A percentile compares a stretch with the other conserved stretches of the same genome.
phyloP scores from a whole-genome alignment of 768 basidiomycete genomes.

The Termitomyces sp. region DNA sequence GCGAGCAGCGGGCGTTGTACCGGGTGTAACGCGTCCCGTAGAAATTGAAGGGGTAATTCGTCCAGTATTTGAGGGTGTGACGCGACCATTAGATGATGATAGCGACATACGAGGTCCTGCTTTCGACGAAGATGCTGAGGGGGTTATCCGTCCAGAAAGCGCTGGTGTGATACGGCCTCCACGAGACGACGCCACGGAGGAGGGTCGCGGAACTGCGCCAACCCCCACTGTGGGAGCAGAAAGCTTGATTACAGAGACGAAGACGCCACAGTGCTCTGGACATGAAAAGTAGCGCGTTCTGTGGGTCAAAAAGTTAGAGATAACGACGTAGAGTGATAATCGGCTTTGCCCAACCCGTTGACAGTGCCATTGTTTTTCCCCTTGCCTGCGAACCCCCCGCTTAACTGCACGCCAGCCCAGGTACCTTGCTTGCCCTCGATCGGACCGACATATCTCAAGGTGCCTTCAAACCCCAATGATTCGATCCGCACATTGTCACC shows the following conservation, averaged over 20 bases:
- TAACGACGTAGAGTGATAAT: slow-evolving; percentile 9
- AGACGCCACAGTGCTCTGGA: slow-evolving; percentile 84
- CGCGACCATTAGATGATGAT: slow-evolving; percentile 35
- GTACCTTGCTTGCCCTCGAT: slow-evolving; percentile 86
- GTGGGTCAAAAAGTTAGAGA: slow-evolving; percentile 2
- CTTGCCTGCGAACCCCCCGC: slow-evolving; percentile 79
- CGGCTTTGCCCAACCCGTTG: slow-evolving; percentile 58
- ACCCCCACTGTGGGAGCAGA: slow-evolving; percentile 66
- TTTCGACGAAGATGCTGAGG: slow-evolving; percentile 33
- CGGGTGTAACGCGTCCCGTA: slow-evolving; percentile 31
- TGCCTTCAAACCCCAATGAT: slow-evolving; percentile 85
- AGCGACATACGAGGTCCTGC: slow-evolving; percentile 21
- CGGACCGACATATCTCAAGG: slow-evolving; percentile 71
- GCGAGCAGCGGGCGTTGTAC: slow-evolving; percentile 30
- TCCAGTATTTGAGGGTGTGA: slow-evolving; percentile 37
- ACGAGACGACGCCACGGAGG: slow-evolving; percentile 76
- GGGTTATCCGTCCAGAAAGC: slow-evolving; percentile 44
- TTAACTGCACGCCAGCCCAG: slow-evolving; percentile 93
- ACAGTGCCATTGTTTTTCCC: slow-evolving; percentile 96
- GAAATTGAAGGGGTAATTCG: slow-evolving; percentile 44
- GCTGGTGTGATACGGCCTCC: slow-evolving; percentile 59
- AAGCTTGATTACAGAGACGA: slow-evolving; percentile 79
- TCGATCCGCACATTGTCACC: slow-evolving; percentile 87
- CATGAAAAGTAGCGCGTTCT: slow-evolving; percentile 86
- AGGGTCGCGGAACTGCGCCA: slow-evolving; percentile 50